A percentile compares a stretch with the other conserved stretches of the same genome.
Evolutionary conservation across 2,329 filamentous ascomycete species (phyloP).

Genomic region (Neonectria hederae): DNA sequence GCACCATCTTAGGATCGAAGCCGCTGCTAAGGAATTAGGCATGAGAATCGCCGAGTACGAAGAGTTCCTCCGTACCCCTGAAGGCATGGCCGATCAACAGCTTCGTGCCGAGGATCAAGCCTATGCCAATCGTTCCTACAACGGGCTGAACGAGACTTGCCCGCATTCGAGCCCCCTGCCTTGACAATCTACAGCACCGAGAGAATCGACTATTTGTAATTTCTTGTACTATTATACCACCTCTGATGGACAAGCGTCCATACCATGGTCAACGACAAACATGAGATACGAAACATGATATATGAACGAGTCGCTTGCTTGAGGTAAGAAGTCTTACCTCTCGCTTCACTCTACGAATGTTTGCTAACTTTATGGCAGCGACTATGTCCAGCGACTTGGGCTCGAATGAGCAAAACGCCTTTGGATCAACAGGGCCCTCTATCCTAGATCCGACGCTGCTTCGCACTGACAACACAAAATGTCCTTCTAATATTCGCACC

Average conservation of each 20-base stretch:
- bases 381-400: not conserved
- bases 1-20: constrained; percentile 61
- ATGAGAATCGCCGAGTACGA: constrained; percentile 63
- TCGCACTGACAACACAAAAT: not conserved
- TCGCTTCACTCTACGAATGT: not conserved
- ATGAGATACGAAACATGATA: not conserved
- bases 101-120: constrained; percentile 37
- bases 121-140: constrained; percentile 28
- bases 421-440: not conserved
- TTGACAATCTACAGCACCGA: not conserved
- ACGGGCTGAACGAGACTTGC: constrained; percentile 16
- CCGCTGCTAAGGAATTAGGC: constrained; percentile 63
- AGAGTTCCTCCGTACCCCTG: constrained; percentile 48
- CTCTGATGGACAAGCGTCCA: not conserved
- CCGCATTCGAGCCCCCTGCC: constrained; percentile 5
- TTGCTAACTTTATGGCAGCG: not conserved
- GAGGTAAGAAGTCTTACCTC: not conserved
- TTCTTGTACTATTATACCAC: not conserved
- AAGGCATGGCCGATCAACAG: constrained; percentile 42
- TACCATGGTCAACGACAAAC: not conserved
- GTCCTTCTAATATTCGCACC: too few species aligned
- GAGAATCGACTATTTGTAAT: not conserved
- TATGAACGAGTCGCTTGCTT: not conserved
- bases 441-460: not conserved
- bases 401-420: not conserved